Base-by-base conservation (phyloP, 108 stramenopile species). In the Aurantiochytrium sp. region DNA sequence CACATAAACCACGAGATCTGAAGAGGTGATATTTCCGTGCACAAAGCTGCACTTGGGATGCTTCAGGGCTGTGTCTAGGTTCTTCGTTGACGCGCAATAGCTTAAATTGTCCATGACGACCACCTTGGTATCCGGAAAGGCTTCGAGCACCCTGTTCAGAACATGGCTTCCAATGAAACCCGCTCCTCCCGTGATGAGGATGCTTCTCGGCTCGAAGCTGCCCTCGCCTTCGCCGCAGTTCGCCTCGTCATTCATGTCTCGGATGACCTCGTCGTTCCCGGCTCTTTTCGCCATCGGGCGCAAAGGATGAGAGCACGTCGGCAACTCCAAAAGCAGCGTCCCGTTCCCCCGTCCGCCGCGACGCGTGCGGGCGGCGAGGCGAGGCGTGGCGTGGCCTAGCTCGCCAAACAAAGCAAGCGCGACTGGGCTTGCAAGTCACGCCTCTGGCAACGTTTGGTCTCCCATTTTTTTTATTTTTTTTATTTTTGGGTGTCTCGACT, bases 31-130 rank as follows among this genome's bases (percentile, higher is more conserved):
- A 91, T 98, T 96, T 42, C 99, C 99, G 53, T 94, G 94, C 58
- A 94, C 93, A 83, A 90, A 97, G 72, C 49, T 6, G 89, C 44
- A 73, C 0, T 87, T 90, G n/a, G 90, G 88, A 5, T 43, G 5
- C 35, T 89, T 83, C 47, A 90, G 43, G 25, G 93, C 35, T 5
- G 95, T 95, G 8, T 95, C 93, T 16, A 99, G 93, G 90, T 99
- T 99, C 88, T 94, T 97, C 88, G 98, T 91, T 91, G 97, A 99
- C 58, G 97, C 92, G 94, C 98, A 99, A 94, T 99, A 99, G 91
- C 98, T 98, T 89, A 99, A 92, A 49, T 94, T 94, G 92, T 99
- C 98, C 89, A 97, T 97, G 90, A 98, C 97, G 23, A 99, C 95
- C 29, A 99, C 88, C 53, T 87, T 87, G 44, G 53, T 57, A 29